These are phyloP conservation scores for Setaria viridis DNA, from an alignment of 202 grass and related monocot species.

Conservation along the genomic window DNA sequence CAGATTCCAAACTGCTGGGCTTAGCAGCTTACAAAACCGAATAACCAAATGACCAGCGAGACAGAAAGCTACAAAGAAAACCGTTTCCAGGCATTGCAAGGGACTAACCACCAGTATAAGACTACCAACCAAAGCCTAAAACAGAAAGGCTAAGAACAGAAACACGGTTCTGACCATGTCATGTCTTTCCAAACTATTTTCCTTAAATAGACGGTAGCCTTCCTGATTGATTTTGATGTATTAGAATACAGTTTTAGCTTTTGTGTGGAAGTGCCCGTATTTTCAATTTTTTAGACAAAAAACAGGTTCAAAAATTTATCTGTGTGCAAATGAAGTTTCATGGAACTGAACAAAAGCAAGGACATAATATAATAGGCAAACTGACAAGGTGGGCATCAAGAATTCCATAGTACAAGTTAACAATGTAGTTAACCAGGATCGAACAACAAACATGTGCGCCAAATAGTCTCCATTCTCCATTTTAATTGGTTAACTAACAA, in stretches of 20 bases:
- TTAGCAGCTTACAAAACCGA: not conserved
- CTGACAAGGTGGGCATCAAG: not conserved
- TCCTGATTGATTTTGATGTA: not conserved
- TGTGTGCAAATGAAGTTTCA: not conserved
- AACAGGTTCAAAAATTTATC: not conserved
- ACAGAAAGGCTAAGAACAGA: not conserved
- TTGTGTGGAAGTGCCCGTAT: not conserved
- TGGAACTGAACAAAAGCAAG: not conserved
- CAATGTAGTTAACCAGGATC: not conserved
- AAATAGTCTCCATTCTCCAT: not conserved
- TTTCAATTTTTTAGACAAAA: not conserved
- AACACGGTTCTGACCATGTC: not conserved
- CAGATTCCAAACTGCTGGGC: not conserved
- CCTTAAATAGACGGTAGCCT: conserved; percentile 3
- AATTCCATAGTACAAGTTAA: conserved; percentile 20
- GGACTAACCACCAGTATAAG: not conserved
- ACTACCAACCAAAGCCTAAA: not conserved
- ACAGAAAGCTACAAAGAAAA: not conserved
- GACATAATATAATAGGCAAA: not conserved
- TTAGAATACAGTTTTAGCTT: not conserved
- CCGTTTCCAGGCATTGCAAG: not conserved
- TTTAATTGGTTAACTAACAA: conserved; percentile 24
- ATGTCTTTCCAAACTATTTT: conserved; percentile 13
- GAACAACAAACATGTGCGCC: not conserved
- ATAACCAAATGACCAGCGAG: not conserved